Evolutionary conservation across 2,329 filamentous ascomycete genomes (phyloP), one percentile per base, ranked within the genome.

Genomic region (Catunica adiposa): DNA sequence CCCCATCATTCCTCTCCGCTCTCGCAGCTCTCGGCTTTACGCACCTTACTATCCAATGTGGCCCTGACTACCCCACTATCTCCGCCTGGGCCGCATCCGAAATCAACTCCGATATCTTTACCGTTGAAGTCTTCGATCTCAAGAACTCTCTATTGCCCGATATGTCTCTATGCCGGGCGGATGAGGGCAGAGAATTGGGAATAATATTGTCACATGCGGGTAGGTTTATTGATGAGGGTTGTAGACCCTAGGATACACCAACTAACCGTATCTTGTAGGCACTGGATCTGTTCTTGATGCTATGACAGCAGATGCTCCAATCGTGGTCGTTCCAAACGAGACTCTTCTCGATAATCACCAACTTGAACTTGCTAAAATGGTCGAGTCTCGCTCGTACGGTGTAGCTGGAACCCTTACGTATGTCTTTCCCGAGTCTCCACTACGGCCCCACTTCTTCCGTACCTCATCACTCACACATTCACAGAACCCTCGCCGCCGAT

Each of bases 271-370:
- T 17, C 14, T 15, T 3, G 6, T 53, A 95, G 89, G 90, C 15
- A 89, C 90, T 11, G 92, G 92, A 7, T 89, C 87, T 2, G 89
- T 97, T 26, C 74, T 97, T 0, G 88, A 89, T 65, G 87, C 83
- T 0, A 78, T 94, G 60, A 80, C 86, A 46, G 71, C 85, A 54
- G 78, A 80, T 14, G 72, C 89, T 0, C 83, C 86, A 2, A 71
- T 97, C n/a, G 77, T 98, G 52, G 87, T 95, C 0, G 89, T 98
- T 1, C 86, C 90, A 1, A 98, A 98, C 66, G 76, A 80, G 1
- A 73, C 74, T 5, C 76, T 98, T 0, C 76, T 95, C 62, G 82
- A 94, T 64, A 90, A 98, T 63, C 92, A 98, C 65, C 92, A 98
- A 68, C 77, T 80, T 20, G 88, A 97, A 66, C 77, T 98, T 55